These are phyloP conservation scores for Cinnamomum chago DNA, from an alignment of 164 flowering plant genomes.

Conservation along the genomic window DNA sequence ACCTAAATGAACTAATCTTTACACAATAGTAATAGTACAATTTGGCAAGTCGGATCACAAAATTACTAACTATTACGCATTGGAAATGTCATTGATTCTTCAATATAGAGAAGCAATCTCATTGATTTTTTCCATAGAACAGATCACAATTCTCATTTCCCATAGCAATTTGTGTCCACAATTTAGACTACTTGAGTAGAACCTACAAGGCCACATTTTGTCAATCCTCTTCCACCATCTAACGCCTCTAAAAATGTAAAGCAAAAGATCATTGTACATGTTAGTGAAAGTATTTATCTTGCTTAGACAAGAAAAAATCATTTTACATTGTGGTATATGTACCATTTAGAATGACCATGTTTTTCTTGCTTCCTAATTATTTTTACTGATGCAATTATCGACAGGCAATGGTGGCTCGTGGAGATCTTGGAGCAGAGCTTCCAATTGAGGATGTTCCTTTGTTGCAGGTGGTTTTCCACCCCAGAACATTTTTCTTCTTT, in stretches of 20 bases:
- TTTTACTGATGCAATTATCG: constrained; percentile 6
- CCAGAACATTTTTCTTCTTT: background rate
- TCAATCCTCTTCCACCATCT: background rate
- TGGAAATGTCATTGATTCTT: background rate
- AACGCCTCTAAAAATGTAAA: background rate
- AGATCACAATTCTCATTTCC: background rate
- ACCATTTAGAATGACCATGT: background rate
- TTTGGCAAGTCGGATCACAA: background rate
- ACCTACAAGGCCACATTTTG: background rate
- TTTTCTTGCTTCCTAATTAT: background rate
- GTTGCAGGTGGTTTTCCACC: constrained; percentile 63
- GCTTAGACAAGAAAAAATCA: background rate
- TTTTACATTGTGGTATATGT: background rate
- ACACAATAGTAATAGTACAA: background rate
- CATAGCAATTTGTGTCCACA: background rate
- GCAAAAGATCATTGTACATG: background rate
- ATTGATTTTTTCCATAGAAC: background rate
- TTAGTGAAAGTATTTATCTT: background rate
- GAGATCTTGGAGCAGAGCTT: constrained; percentile 98
- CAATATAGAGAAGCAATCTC: background rate
- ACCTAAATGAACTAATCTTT: background rate
- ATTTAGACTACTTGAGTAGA: background rate
- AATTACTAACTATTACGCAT: background rate
- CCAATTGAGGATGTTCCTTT: constrained; percentile 96
- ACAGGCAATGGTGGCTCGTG: constrained; percentile 99